Conservation (phyloP, 139 green algal species). For the Astrephomene gubernaculifera region DNA sequence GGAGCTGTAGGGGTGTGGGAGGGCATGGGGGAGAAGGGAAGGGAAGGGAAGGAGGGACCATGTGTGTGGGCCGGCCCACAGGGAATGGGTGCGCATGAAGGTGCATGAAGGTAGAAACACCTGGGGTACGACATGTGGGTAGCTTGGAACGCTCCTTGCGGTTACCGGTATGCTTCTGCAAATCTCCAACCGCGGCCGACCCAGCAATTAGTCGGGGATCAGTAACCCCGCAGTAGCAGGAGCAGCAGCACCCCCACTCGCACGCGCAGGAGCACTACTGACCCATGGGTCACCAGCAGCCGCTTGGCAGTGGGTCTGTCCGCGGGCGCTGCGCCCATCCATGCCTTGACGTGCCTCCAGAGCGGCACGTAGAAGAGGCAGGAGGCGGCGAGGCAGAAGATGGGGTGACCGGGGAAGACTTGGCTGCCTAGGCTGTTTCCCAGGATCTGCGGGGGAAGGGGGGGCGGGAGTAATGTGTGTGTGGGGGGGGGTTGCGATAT, state of each 20-base stretch:
- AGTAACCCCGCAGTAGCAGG: no score
- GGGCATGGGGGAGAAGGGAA: not conserved
- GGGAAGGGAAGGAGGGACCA: not conserved
- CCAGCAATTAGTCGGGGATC: no score
- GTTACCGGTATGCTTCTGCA: no score
- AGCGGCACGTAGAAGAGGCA: conserved; percentile 52
- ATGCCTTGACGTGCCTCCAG: conserved; percentile 57
- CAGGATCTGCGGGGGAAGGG: not conserved
- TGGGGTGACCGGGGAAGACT: conserved; percentile 29
- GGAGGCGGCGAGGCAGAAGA: conserved; percentile 51
- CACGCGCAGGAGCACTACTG: not conserved
- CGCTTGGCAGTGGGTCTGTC: not conserved
- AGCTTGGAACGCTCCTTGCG: no score
- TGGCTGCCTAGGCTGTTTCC: not conserved
- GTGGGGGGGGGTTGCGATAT: no score
- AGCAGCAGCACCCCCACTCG: no score
- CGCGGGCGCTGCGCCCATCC: conserved; percentile 53
- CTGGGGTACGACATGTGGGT: no score
- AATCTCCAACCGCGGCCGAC: no score
- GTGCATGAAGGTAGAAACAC: no score
- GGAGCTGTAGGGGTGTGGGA: not conserved
- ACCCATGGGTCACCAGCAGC: conserved; percentile 23
- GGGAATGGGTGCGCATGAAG: no score
- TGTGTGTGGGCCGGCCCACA: no score
- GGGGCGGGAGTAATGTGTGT: no score